Evolutionary conservation across 2,329 filamentous ascomycete genomes (phyloP), one percentile per base, ranked within the genome.

Genomic region (Chaetomium globosum): DNA sequence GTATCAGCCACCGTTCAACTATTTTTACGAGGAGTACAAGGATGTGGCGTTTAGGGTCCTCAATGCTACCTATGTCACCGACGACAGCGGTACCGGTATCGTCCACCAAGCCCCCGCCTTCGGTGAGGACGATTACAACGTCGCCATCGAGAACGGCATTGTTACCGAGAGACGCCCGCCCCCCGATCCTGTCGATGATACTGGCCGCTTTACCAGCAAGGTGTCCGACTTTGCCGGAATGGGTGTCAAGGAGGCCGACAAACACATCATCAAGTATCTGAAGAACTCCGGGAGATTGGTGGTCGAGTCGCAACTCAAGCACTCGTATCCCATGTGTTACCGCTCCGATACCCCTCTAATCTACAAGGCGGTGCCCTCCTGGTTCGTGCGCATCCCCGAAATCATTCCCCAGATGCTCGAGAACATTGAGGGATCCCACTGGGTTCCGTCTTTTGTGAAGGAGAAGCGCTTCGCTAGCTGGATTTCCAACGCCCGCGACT

Each of bases 261-360:
- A 94, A 81, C 87, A 87, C 71, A 97, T 98, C 75, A 92, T 97
- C 77, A 72, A 96, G 79, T 80, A 93, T 72, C 81, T 98, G 36
- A 96, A 95, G 78, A 84, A 83, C 28, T 85, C 83, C 23, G 92
- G 90, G 16, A 87, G 92, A 61, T 76, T 97, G 59, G 83, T 97
- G 43, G 90, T 93, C 33, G 93, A 97, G 70, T 92, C 91, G 57
- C 92, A 96, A 77, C 85, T 97, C 68, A 92, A 85, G 74, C 94
- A 98, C 81, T 94, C 91, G 72, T 96, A 97, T 77, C 93, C 92
- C 23, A 94, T 94, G 85, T 97, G 94, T 77, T 93, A 91, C 80
- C 87, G 94, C 67, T 97, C 93, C n/a, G 94, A 97, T 75, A 97
- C 92, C 0, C 94, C 93, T 33, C 83, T 98, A 68, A 97, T 98